Base-by-base conservation (phyloP, 441 rosid genomes). In the Arabidopsis lyrata region DNA sequence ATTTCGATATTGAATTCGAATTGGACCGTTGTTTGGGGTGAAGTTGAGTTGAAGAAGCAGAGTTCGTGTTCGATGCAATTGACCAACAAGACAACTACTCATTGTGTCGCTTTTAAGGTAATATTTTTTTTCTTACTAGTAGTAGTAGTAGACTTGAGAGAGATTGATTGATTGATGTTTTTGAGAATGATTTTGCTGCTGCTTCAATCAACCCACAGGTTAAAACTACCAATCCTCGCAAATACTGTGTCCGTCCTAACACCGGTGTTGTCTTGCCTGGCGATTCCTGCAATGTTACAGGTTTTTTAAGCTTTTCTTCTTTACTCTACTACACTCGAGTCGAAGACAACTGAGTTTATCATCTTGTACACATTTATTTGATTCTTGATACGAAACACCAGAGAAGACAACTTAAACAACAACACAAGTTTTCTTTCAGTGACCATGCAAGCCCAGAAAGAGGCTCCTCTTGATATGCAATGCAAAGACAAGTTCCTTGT, bases 401-500 rank as follows among this genome's bases (percentile, higher is more conserved):
- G 3, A 22, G 27, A 22, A 22, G 27, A n/a, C n/a, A n/a, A n/a
- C n/a, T n/a, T n/a, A n/a, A n/a, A n/a, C n/a, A n/a, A n/a, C n/a
- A n/a, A n/a, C n/a, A n/a, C n/a, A n/a, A n/a, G 31, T 32, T 39
- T 27, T 29, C 47, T 34, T 34, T 20, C 77, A 90, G 98, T 93
- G 64, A 88, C 95, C 59, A 91, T 90, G 97, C 98, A 90, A 90
- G 96, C 97, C 31, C 95, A 84, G 75, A 90, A 83, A 79, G 98
- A 94, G 84, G 81, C 79, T 20, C 97, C 96, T 60, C 83, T 80
- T 47, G 95, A 89, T 64, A 75, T 90, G 94, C 95, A 90, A 66
- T 94, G 96, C 87, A 87, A 84, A 85, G 98, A 91, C 85, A 93
- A 90, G 81, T 91, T 93, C 75, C 95, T 91, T 44, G 84, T 93